phyloP scores from a whole-genome alignment of 208 protist genomes.

The Crithidia bombi region DNA sequence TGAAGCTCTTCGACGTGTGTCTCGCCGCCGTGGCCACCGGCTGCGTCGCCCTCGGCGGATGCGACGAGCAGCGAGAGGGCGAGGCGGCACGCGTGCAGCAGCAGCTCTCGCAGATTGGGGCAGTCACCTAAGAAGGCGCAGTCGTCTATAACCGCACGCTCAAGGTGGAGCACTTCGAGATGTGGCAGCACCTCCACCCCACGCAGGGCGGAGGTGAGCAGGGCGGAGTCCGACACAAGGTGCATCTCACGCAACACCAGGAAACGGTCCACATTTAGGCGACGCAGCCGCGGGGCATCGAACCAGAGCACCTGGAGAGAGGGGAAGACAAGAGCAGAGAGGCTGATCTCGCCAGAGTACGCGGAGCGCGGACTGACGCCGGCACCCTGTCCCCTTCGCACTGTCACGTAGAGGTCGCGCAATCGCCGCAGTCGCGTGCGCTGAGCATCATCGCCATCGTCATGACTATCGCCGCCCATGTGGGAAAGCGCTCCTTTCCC shows the following conservation, averaged over 20 bases:
- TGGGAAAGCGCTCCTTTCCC: not conserved
- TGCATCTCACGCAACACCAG: constrained; percentile 56
- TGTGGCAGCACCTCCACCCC: constrained; percentile 48
- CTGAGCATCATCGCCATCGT: not conserved
- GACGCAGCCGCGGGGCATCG: constrained; percentile 44
- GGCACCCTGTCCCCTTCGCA: constrained; percentile 13
- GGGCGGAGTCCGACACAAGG: constrained; percentile 45
- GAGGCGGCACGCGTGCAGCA: constrained; percentile 63
- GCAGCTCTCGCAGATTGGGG: constrained; percentile 41
- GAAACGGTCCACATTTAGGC: constrained; percentile 16
- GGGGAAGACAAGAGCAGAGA: constrained; percentile 31
- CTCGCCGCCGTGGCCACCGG: not conserved
- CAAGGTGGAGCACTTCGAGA: constrained; percentile 65
- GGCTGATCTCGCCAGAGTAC: constrained; percentile 15
- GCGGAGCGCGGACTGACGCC: constrained; percentile 5
- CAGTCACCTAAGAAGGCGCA: constrained; percentile 51
- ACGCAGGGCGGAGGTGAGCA: constrained; percentile 39
- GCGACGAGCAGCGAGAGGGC: constrained; percentile 6
- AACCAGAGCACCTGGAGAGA: constrained; percentile 60
- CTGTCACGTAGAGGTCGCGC: constrained; percentile 39
- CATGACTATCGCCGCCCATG: not conserved
- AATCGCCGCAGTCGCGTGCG: not conserved
- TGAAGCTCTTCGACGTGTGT: constrained; percentile 25
- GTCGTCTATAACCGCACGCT: constrained; percentile 43
- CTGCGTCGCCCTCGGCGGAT: constrained; percentile 2